Percentiles rank a stretch among this genome's conserved stretches.
phyloP scores from a whole-genome alignment of 345 rosid genomes.

The Citrus hindsii region DNA sequence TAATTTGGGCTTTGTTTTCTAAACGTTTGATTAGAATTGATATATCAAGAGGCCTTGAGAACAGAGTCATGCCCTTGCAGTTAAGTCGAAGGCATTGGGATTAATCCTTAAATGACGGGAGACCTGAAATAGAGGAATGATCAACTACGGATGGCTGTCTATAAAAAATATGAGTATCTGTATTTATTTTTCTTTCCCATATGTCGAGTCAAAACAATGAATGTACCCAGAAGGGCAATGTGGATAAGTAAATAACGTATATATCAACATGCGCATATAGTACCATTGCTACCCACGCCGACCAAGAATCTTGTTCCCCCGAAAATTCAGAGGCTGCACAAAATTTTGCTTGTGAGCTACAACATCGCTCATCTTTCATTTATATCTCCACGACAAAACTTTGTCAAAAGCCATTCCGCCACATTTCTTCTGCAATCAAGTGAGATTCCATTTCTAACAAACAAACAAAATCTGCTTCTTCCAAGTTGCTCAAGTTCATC shows the following conservation, averaged over 20 bases:
- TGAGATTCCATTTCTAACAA: not conserved
- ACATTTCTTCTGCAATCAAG: not conserved
- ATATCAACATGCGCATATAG: not conserved
- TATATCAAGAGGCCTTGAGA: not conserved
- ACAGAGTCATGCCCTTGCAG: not conserved
- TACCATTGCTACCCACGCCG: not conserved
- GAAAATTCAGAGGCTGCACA: not conserved
- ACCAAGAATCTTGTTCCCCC: not conserved
- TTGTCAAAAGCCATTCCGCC: not conserved
- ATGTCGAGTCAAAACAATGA: not conserved
- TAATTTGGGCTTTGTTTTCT: not conserved
- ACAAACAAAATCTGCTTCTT: not conserved
- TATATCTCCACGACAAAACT: not conserved
- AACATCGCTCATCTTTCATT: not conserved
- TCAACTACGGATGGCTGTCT: not conserved
- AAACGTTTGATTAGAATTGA: not conserved
- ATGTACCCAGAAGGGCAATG: not conserved
- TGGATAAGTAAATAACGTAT: not conserved
- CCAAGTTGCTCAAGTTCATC: not conserved
- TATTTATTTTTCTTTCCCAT: not conserved
- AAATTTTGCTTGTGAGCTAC: not conserved
- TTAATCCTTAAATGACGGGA: too few species aligned
- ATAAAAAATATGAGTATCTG: not conserved
- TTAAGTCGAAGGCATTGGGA: too few species aligned
- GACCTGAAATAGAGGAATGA: too few species aligned